A percentile compares a stretch with the other conserved stretches of the same genome.
phyloP scores from a whole-genome alignment of 2,329 filamentous ascomycete genomes.

The Colletotrichum melonis region DNA sequence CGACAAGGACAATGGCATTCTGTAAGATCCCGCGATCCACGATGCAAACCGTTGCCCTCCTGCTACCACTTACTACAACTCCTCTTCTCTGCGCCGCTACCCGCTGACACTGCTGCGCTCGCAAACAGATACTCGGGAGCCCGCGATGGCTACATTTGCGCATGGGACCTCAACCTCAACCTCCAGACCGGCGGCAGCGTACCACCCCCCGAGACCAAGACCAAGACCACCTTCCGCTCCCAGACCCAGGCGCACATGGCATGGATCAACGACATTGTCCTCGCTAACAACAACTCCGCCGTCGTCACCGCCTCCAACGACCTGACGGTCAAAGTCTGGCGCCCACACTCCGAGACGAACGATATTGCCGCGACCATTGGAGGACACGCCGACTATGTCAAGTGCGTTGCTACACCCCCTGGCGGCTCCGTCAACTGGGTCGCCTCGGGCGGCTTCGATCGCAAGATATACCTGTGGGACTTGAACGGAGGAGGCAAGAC shows the following conservation, averaged over 20 bases:
- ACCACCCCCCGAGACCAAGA: constrained; percentile 46
- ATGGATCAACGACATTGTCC: constrained; percentile 93
- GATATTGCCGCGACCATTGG: constrained; percentile 84
- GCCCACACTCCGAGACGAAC: constrained; percentile 69
- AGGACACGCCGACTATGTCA: constrained; percentile 95
- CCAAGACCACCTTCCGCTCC: constrained; percentile 64
- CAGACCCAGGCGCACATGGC: constrained; percentile 85
- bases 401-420: constrained; percentile 84
- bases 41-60: neutral
- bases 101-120: neutral
- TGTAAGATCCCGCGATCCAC: constrained; percentile 68
- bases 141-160: constrained; percentile 93
- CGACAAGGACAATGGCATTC: constrained; percentile 82
- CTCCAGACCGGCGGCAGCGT: constrained; percentile 52
- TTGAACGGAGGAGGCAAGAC: constrained; percentile 87
- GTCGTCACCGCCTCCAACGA: constrained; percentile 94
- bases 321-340: constrained; percentile 92
- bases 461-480: constrained; percentile 94
- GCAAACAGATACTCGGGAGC: constrained; percentile 87
- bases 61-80: constrained; percentile 21
- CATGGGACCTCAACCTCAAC: constrained; percentile 89
- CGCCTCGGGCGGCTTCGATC: constrained; percentile 91
- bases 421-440: constrained; percentile 80
- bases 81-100: neutral
- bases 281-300: constrained; percentile 81